Percentiles rank a stretch among this genome's conserved stretches.
Evolutionary conservation across 225 moss, liverwort and hornwort species (phyloP).

Genomic region (Rhytidiadelphus loreus): DNA sequence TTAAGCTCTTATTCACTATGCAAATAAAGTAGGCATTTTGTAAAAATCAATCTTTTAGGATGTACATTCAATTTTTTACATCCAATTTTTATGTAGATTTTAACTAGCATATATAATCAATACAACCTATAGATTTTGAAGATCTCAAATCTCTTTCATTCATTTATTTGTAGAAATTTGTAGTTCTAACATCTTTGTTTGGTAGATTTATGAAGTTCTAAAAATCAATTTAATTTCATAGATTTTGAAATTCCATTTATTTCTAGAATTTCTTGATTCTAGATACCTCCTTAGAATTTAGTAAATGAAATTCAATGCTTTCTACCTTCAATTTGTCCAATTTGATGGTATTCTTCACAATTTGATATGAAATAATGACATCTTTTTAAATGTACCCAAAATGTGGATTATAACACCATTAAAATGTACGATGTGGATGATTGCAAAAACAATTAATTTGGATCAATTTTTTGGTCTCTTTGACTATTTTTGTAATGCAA

Average conservation of each 20-base stretch:
- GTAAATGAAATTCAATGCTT: background rate
- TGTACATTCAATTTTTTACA: background rate
- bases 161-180: background rate
- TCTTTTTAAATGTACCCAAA: background rate
- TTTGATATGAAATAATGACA: background rate
- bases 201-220: background rate
- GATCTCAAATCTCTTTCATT: background rate
- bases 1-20: fast-evolving
- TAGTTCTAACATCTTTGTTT: background rate
- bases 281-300: background rate
- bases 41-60: background rate
- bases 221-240: background rate
- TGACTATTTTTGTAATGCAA: background rate
- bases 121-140: background rate
- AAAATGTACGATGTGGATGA: background rate
- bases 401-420: background rate
- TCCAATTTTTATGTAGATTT: background rate
- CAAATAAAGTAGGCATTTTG: background rate
- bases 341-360: background rate
- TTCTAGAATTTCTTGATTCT: background rate
- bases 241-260: background rate
- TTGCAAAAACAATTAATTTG: background rate
- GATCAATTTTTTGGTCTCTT: background rate
- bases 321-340: background rate
- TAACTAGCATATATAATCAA: background rate